Evolutionary conservation across 352 stramenopile genomes (phyloP).

Genomic region (Blastocystis sp.): DNA sequence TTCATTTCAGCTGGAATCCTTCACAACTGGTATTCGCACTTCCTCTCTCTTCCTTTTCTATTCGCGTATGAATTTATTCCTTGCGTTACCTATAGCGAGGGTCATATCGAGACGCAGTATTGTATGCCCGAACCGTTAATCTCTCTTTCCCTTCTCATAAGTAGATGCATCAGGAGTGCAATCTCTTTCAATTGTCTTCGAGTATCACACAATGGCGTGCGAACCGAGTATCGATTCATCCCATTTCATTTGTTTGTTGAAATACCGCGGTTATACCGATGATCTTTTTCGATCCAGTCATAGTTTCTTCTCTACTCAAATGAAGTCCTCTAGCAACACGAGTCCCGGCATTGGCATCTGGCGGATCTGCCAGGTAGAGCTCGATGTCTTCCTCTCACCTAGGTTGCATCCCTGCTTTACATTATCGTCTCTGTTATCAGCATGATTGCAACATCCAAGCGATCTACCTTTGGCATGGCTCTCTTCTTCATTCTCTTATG

Average conservation of each 20-base stretch:
- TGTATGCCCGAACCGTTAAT: background rate
- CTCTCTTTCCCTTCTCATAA: background rate
- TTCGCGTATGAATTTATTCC: background rate
- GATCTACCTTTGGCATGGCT: conserved; percentile 9
- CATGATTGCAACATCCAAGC: background rate
- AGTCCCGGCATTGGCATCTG: background rate
- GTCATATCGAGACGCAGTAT: background rate
- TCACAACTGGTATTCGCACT: background rate
- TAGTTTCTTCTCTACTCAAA: background rate
- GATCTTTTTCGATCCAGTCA: too few species aligned
- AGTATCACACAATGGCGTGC: background rate
- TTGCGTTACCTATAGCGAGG: background rate
- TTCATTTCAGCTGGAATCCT: background rate
- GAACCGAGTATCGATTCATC: background rate
- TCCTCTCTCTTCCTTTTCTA: background rate
- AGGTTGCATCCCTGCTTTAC: background rate
- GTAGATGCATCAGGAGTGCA: background rate
- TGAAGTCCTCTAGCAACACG: background rate
- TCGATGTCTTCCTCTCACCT: background rate
- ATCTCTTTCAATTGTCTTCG: background rate
- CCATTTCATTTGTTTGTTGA: too few species aligned
- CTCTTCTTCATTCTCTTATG: conserved; percentile 19
- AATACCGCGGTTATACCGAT: too few species aligned
- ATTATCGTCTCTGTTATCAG: background rate
- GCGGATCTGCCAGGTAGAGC: background rate